Base-by-base conservation (phyloP, 352 stramenopile genomes). In the Globisporangium sylvaticum region DNA sequence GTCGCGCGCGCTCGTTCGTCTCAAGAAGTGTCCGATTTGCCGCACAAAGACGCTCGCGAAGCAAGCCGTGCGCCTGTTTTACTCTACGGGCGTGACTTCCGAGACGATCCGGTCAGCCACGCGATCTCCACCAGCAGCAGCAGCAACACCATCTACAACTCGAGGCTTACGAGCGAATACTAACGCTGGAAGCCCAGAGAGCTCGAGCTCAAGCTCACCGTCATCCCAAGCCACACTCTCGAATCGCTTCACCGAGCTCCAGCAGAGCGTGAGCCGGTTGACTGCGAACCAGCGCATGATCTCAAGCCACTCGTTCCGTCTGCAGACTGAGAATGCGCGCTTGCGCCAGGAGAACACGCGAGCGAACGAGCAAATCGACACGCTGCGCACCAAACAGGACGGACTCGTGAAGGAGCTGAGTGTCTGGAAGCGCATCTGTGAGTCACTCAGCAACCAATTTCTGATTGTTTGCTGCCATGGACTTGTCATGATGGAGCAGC, bases 401-500 rank as follows among this genome's bases (percentile, higher is more conserved):
- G 64, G 34, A 22, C 42, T 74, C 8, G 59, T 62, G 29, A 50
- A 54, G 50, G 62, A 83, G 44, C 39, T 81, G 31, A 72, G 63
- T 46, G 65, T 65, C 53, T 77, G 66, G 68, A 69, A 77, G 15
- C 75, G 67, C 39, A 83, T 84, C 27, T 73, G 77, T 84, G 65
- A 55, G 70, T 68, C n/a, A 3, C 6, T n/a, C 9, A 20, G 4
- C 7, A 54, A 39, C 24, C 29, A 50, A 48, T 15, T 24, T 18
- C 4, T 15, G 12, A 44, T 14, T 4, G 15, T 27, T 24, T 37
- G 1, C 8, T 50, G 5, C 4, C 55, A n/a, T 55, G 20, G 15
- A 22, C 42, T 32, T 7, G 1, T 4, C n/a, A 34, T 29, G 14
- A 34, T 46, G 3, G n/a, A n/a, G n/a, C n/a, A n/a, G n/a, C n/a